phyloP scores from a whole-genome alignment of 2,329 filamentous ascomycete genomes.

The Byssochlamys sp. region DNA sequence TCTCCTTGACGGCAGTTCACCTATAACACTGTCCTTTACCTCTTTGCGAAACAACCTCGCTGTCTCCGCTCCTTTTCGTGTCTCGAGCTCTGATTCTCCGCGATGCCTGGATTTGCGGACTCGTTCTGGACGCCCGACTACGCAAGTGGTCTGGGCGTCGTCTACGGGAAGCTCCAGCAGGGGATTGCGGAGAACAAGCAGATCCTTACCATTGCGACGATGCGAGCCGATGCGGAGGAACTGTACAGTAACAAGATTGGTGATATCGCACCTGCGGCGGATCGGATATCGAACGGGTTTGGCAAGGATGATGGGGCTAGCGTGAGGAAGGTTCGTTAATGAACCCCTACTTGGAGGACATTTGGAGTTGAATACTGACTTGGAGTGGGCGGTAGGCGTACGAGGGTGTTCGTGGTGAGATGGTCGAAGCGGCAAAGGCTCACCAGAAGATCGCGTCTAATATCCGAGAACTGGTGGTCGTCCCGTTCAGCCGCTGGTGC shows the following conservation, averaged over 20 bases:
- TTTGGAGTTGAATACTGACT: not conserved
- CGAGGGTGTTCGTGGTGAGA: constrained; percentile 82
- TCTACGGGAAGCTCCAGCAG: constrained; percentile 94
- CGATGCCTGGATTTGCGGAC: constrained; percentile 81
- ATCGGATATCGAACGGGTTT: constrained; percentile 77
- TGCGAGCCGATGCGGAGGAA: constrained; percentile 94
- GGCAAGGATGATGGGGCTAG: constrained; percentile 87
- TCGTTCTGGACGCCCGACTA: constrained; percentile 98
- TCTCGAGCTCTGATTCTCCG: constrained; percentile 17
- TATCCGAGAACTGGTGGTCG: constrained; percentile 89
- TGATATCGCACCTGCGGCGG: constrained; percentile 71
- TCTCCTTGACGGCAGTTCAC: not conserved
- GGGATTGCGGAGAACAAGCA: constrained; percentile 92
- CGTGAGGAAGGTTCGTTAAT: constrained; percentile 66
- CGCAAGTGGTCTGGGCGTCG: constrained; percentile 84
- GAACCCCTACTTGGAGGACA: not conserved
- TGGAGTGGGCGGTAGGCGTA: constrained; percentile 57
- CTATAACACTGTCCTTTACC: not conserved
- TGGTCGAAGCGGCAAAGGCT: constrained; percentile 79
- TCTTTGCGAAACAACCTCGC: not conserved
- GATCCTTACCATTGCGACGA: constrained; percentile 76
- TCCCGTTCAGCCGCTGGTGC: constrained; percentile 90
- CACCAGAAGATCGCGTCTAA: constrained; percentile 94
- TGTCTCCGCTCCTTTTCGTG: not conserved
- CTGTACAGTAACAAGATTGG: constrained; percentile 69